These are phyloP conservation scores for Blumeriella jaapii DNA, from an alignment of 2,329 filamentous ascomycete species.

Conservation along the genomic window DNA sequence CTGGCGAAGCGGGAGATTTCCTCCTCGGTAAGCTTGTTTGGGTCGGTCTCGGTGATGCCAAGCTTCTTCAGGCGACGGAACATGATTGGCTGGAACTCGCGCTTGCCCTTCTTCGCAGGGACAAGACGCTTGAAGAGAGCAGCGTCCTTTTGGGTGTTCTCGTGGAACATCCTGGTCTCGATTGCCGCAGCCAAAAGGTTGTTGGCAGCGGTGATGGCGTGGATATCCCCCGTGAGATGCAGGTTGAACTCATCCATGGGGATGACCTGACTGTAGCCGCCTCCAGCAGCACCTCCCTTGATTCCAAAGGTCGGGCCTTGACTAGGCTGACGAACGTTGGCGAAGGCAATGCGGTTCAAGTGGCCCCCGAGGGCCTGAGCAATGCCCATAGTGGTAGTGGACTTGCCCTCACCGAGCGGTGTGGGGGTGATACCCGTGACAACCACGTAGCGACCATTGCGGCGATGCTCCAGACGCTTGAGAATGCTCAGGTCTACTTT, in stretches of 20 bases:
- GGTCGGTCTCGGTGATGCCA: slow-evolving; percentile 89
- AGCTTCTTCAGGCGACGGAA: slow-evolving; percentile 89
- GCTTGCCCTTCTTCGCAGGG: slow-evolving; percentile 79
- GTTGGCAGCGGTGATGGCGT: slow-evolving; percentile 93
- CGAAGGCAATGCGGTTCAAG: slow-evolving; percentile 77
- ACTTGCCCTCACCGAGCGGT: slow-evolving; percentile 93
- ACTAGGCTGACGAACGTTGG: slow-evolving; percentile 92
- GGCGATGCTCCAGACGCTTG: slow-evolving; percentile 74
- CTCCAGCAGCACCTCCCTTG: slow-evolving; percentile 94
- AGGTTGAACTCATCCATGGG: slow-evolving; percentile 99
- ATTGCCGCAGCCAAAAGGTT: slow-evolving; percentile 94
- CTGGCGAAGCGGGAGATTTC: slow-evolving; percentile 84
- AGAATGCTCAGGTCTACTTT: slow-evolving; percentile 81
- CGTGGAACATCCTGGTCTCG: slow-evolving; percentile 96
- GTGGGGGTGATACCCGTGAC: slow-evolving; percentile 96
- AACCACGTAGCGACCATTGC: slow-evolving; percentile 81
- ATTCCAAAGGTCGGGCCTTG: slow-evolving; percentile 98
- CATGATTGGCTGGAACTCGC: slow-evolving; percentile 81
- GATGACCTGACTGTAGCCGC: slow-evolving; percentile 97
- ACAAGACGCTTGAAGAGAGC: slow-evolving; percentile 81
- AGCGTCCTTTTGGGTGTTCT: slow-evolving; percentile 85
- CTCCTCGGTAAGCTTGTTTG: slow-evolving; percentile 79
- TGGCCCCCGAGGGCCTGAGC: slow-evolving; percentile 88
- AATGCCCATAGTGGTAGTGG: slow-evolving; percentile 91
- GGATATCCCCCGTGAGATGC: slow-evolving; percentile 94